These are phyloP conservation scores for Peziza echinospora DNA, from an alignment of 495 filamentous ascomycete genomes.

Conservation along the genomic window DNA sequence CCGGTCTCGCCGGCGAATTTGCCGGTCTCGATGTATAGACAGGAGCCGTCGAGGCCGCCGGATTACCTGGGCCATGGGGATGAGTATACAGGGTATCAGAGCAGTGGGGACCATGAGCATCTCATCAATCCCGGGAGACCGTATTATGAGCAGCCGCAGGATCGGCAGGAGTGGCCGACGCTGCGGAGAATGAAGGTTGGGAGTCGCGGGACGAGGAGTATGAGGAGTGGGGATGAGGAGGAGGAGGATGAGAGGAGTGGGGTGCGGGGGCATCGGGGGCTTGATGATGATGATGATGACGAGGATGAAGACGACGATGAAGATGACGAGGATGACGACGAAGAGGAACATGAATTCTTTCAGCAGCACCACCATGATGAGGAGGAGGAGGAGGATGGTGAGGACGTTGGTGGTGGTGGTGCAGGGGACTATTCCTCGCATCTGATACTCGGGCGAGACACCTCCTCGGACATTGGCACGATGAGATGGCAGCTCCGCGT, in stretches of 20 bases:
- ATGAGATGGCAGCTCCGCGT: slow-evolving; percentile 51
- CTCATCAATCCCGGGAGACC: not conserved
- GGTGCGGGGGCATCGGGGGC: slow-evolving; percentile 7
- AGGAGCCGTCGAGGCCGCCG: not conserved
- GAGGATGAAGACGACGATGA: slow-evolving; percentile 21
- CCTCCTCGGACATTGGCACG: slow-evolving; percentile 25
- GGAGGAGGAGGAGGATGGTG: not conserved
- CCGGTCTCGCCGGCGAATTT: not conserved
- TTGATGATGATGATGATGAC: slow-evolving; percentile 12
- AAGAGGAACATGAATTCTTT: slow-evolving; percentile 14
- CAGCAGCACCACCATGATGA: slow-evolving; percentile 1
- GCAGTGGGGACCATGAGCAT: not conserved
- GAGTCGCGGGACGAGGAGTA: slow-evolving; percentile 12
- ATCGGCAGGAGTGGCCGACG: slow-evolving; percentile 62
- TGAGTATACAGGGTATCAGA: slow-evolving; percentile 8
- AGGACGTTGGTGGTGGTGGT: not conserved
- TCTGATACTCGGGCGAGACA: slow-evolving; percentile 10
- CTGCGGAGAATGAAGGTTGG: not conserved
- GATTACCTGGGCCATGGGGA: slow-evolving; percentile 7
- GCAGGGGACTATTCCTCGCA: slow-evolving; percentile 1
- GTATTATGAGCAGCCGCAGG: slow-evolving; percentile 35
- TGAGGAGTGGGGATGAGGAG: slow-evolving; percentile 4
- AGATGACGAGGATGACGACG: slow-evolving; percentile 23
- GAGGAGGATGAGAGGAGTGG: slow-evolving; percentile 10
- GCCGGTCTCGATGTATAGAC: not conserved